Percentiles rank a stretch among this genome's conserved stretches.
Conservation (phyloP, 1,284 basidiomycete species). For the Rhodotorula mucilaginosa region DNA sequence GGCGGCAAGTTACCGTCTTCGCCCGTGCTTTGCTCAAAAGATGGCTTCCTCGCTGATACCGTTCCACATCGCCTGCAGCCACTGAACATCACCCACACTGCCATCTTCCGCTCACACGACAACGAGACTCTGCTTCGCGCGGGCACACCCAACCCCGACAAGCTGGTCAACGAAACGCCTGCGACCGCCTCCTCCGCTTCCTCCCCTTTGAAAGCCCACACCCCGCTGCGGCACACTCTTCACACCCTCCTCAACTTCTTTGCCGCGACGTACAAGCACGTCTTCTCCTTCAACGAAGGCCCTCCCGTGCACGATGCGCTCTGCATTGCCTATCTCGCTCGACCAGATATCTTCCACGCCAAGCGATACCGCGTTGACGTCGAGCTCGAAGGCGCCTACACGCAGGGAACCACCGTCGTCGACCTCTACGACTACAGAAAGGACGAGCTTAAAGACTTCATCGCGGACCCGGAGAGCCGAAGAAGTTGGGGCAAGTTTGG, state of each 20-base stretch:
- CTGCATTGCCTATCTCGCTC: constrained; percentile 67
- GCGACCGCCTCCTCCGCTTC: constrained; percentile 4
- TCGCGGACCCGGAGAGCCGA: constrained; percentile 59
- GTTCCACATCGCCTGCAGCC: constrained; percentile 49
- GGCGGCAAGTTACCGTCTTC: constrained; percentile 51
- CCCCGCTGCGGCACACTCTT: constrained; percentile 65
- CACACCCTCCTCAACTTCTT: constrained; percentile 72
- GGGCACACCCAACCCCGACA: constrained; percentile 7
- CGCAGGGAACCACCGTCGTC: constrained; percentile 70
- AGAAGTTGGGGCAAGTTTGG: constrained; percentile 49
- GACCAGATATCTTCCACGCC: constrained; percentile 62
- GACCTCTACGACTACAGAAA: constrained; percentile 64
- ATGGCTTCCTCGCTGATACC: neutral
- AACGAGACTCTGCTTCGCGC: constrained; percentile 56
- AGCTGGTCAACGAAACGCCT: neutral
- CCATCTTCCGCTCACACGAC: constrained; percentile 61
- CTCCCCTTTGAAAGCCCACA: constrained; percentile 42
- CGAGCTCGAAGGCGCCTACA: constrained; percentile 63
- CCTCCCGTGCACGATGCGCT: constrained; percentile 80
- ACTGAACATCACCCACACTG: constrained; percentile 78
- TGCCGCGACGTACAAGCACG: constrained; percentile 55
- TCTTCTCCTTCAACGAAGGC: constrained; percentile 69
- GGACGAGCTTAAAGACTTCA: constrained; percentile 55
- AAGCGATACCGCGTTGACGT: constrained; percentile 70
- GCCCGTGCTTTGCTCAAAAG: neutral